Evolutionary conservation across 192 early-diverging fungal genomes (phyloP).

Genomic region (Jimgerdemannia flammicorona): DNA sequence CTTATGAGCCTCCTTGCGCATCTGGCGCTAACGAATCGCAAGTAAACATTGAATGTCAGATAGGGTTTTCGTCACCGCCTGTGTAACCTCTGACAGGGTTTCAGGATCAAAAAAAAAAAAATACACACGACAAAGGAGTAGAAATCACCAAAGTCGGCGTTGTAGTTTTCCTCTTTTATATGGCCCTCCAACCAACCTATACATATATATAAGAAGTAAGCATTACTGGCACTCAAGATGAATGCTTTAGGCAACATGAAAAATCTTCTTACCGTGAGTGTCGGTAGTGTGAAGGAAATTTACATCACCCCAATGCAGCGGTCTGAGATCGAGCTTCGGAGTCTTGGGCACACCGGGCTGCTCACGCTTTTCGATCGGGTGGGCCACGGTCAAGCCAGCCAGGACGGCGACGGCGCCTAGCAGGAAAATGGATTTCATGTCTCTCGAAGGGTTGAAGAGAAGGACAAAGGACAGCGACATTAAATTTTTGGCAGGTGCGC

Average conservation of each 20-base stretch:
- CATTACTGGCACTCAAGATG: too few relatives aligned
- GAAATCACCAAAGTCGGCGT: slow-evolving; percentile 51
- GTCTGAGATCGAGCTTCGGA: slow-evolving; percentile 7
- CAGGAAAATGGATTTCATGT: background rate
- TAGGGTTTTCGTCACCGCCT: background rate
- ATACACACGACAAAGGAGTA: slow-evolving; percentile 39
- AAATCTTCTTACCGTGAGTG: slow-evolving; percentile 18
- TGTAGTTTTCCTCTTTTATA: slow-evolving; percentile 30
- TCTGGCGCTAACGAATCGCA: slow-evolving; percentile 21
- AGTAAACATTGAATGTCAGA: background rate
- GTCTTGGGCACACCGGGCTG: slow-evolving; percentile 20
- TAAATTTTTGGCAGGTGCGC: too few relatives aligned
- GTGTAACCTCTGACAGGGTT: background rate
- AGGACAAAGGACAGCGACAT: too few relatives aligned
- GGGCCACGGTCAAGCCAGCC: slow-evolving; percentile 9
- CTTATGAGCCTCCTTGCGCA: slow-evolving; percentile 39
- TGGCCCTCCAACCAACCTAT: slow-evolving; percentile 29
- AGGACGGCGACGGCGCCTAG: slow-evolving; percentile 5
- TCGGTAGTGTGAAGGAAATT: slow-evolving; percentile 48
- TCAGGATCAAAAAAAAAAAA: too few relatives aligned
- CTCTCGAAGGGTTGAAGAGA: too few relatives aligned
- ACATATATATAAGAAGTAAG: too few relatives aligned
- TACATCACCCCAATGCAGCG: slow-evolving; percentile 46
- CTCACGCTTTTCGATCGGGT: slow-evolving; percentile 14
- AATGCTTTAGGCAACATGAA: too few relatives aligned